These are phyloP conservation scores for Arthromyces matolae DNA, from an alignment of 768 basidiomycete genomes.

Conservation along the genomic window DNA sequence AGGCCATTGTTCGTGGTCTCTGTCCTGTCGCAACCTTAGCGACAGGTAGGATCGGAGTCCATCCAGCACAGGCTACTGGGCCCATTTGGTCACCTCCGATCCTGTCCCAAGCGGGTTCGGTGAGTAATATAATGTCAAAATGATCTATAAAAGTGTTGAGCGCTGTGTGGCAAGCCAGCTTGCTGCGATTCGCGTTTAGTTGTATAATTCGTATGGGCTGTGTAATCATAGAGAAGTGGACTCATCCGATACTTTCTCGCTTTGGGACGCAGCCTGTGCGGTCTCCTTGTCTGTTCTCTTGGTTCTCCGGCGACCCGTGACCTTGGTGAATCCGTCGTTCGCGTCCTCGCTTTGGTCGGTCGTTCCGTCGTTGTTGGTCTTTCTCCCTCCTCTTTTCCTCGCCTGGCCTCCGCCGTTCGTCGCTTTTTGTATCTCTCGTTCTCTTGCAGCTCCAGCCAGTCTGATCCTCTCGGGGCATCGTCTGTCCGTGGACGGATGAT, in stretches of 20 bases:
- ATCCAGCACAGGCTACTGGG: background rate
- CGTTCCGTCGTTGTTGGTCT: constrained; percentile 4
- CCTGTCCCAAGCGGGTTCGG: background rate
- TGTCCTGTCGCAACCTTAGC: background rate
- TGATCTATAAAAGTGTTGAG: background rate
- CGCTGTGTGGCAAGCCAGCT: background rate
- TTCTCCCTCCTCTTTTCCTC: constrained; percentile 20
- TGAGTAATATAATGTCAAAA: background rate
- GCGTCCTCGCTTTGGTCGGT: background rate
- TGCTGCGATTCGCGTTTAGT: background rate
- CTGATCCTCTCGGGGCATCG: background rate
- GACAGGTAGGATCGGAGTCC: constrained; percentile 13
- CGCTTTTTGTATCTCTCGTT: background rate
- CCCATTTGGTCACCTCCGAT: background rate
- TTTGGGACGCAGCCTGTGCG: background rate
- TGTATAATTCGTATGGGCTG: background rate
- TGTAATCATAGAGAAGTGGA: background rate
- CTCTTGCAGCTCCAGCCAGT: background rate
- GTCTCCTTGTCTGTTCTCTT: background rate
- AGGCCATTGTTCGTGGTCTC: constrained; percentile 3
- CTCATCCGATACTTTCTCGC: background rate
- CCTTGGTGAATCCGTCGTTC: too few species aligned
- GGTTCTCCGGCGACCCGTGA: too few species aligned
- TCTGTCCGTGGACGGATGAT: background rate
- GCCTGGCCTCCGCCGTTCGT: background rate